Base-by-base conservation (phyloP, 192 early-diverging fungal species). In the Linnemannia hyalina region DNA sequence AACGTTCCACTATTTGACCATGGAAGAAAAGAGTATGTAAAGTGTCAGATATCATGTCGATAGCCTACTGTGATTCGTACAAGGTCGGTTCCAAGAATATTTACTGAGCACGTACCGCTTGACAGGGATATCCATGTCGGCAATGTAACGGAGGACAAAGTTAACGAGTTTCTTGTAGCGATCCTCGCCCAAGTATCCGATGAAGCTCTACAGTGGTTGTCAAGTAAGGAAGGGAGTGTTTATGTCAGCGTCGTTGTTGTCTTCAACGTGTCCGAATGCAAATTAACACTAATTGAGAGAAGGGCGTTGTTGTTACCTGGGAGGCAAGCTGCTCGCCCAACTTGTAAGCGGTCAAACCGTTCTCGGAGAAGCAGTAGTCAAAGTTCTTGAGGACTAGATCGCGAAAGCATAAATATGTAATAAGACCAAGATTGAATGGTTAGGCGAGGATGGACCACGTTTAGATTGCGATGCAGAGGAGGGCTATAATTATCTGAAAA, bases 331-430 rank as follows among this genome's bases (percentile, higher is more conserved):
- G 81, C 78, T 92, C 68, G 71, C 97, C 96, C 77, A 91, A 68
- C 78, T 95, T 93, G 92, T 94, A 99, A 35, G 98, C 97, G 23
- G 96, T 98, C 76, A 99, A 92, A 18, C 98, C 98, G 92, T 99
- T 99, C 89, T 99, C 98, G 49, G 98, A 94, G 89, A 99, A 99
- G 88, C 94, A 96, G 89, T 92, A 99, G 88, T 99, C 98, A 91
- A 99, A 99, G 85, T 95, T 88, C 38, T 95, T 88, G n/a, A 98
- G 72, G 47, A 94, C 96, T 97, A 87, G 38, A 73, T 46, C 68
- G 38, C 38, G 38, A 3, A 40, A 6, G 38, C 38, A 40, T 40
- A 41, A 42, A 20, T 54, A 54, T 70, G 41, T 44, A 70, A 57
- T 29, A 71, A 1, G 4, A 77, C 3, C 16, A 22, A 71, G 36